Percentiles rank a stretch among this genome's conserved stretches.
Conservation (phyloP, 768 basidiomycete genomes). For the Lentinula guzmanii region DNA sequence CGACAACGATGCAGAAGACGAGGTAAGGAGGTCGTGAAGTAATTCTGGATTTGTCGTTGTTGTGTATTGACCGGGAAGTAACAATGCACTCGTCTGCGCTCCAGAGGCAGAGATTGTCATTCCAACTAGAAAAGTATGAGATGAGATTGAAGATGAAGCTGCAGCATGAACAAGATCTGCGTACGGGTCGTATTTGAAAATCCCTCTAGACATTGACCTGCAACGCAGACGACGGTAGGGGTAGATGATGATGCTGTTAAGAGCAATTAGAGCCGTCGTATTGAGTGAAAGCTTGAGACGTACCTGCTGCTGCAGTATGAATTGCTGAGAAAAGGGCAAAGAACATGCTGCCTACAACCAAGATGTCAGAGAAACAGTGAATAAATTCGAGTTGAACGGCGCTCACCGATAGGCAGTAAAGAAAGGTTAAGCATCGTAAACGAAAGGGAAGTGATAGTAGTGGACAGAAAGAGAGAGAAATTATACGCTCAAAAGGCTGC, state of each 20-base stretch:
- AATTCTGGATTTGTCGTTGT: conserved; percentile 66
- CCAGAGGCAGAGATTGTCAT: conserved; percentile 55
- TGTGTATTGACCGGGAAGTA: conserved; percentile 76
- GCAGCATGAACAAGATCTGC: conserved; percentile 10
- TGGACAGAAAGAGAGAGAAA: neutral
- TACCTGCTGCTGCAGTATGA: neutral
- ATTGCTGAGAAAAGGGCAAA: neutral
- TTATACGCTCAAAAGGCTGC: conserved; percentile 3
- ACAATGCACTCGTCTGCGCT: conserved; percentile 44
- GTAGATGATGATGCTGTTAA: conserved; percentile 49
- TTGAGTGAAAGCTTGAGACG: neutral
- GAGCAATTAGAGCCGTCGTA: neutral
- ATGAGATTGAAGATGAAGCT: neutral
- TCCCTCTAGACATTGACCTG: conserved; percentile 84
- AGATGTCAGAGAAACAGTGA: neutral
- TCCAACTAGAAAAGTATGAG: conserved; percentile 46
- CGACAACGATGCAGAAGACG: conserved; percentile 52
- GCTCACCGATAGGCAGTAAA: conserved; percentile 1
- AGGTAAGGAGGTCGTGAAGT: conserved; percentile 61
- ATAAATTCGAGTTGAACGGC: neutral
- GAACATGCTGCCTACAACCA: neutral
- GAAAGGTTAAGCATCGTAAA: conserved; percentile 5
- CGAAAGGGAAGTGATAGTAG: conserved; percentile 1
- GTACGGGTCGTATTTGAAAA: conserved; percentile 65
- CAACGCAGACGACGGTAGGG: conserved; percentile 68